phyloP scores from a whole-genome alignment of 306 rosid genomes.

The Citrullus amarus region DNA sequence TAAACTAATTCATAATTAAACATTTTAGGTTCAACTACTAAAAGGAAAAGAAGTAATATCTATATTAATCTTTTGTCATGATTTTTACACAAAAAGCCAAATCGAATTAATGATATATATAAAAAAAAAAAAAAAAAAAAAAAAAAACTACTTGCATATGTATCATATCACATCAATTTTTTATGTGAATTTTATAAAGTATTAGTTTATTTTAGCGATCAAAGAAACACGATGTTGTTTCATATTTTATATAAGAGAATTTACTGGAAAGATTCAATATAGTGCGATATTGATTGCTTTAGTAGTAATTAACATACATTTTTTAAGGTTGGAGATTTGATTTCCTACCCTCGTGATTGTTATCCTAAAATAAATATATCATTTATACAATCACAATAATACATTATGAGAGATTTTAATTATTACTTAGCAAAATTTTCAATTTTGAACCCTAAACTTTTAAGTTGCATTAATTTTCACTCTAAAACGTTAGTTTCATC shows the following conservation, averaged over 20 bases:
- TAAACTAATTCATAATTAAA: not conserved
- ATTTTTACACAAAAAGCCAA: not conserved
- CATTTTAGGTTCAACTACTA: not conserved
- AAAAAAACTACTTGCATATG: not conserved
- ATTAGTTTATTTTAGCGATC: not conserved
- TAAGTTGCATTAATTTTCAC: too few species aligned
- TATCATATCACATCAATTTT: not conserved
- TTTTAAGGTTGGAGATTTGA: too few species aligned
- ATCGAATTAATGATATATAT: not conserved
- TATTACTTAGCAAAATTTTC: too few species aligned
- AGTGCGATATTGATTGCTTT: too few species aligned
- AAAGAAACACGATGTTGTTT: too few species aligned
- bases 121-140: not conserved
- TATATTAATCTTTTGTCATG: not conserved
- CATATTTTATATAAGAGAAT: not conserved
- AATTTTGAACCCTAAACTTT: too few species aligned
- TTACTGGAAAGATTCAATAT: not conserved
- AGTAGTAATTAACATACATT: too few species aligned
- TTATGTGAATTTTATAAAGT: not conserved
- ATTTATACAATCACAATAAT: too few species aligned
- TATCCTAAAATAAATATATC: too few species aligned
- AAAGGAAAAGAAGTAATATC: not conserved
- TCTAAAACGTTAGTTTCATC: too few species aligned
- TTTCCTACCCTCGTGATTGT: too few species aligned
- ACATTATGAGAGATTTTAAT: too few species aligned